phyloP scores from a whole-genome alignment of 768 basidiomycete species.

The Suillus variegatus region DNA sequence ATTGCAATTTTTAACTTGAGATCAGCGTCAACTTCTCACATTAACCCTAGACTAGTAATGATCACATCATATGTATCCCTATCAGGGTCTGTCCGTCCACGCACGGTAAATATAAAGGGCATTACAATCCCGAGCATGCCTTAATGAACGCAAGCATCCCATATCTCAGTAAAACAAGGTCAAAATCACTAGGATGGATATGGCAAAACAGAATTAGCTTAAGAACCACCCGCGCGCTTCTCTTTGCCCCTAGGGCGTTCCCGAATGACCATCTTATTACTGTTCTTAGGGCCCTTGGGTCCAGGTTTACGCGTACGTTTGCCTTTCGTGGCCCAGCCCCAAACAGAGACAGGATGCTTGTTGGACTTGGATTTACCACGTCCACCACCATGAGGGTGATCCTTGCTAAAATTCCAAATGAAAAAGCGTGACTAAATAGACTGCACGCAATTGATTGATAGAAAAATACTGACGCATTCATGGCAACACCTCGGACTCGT shows the following conservation, averaged over 20 bases:
- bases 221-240: slow-evolving; percentile 32
- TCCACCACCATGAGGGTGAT: slow-evolving; percentile 97
- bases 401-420: slow-evolving; percentile 49
- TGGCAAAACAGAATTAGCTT: slow-evolving; percentile 5
- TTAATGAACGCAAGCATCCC: slow-evolving; percentile 1
- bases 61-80: neutral
- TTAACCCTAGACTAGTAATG: neutral
- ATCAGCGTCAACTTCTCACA: neutral
- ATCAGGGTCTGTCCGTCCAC: too few species aligned
- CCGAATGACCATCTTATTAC: slow-evolving; percentile 86
- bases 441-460: slow-evolving; percentile 4
- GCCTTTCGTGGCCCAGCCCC: slow-evolving; percentile 93
- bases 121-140: neutral
- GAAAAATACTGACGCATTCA: slow-evolving; percentile 77
- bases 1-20: neutral
- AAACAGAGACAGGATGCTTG: slow-evolving; percentile 90
- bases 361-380: slow-evolving; percentile 97
- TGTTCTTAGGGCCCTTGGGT: slow-evolving; percentile 85
- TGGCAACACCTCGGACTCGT: slow-evolving; percentile 90
- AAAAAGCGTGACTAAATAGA: neutral
- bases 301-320: slow-evolving; percentile 92
- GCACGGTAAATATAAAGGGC: neutral
- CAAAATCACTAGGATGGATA: neutral
- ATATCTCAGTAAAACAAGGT: neutral
- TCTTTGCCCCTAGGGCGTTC: slow-evolving; percentile 80